Base-by-base conservation (phyloP, 179 eudicot species). In the Heliamphora pulchella region DNA sequence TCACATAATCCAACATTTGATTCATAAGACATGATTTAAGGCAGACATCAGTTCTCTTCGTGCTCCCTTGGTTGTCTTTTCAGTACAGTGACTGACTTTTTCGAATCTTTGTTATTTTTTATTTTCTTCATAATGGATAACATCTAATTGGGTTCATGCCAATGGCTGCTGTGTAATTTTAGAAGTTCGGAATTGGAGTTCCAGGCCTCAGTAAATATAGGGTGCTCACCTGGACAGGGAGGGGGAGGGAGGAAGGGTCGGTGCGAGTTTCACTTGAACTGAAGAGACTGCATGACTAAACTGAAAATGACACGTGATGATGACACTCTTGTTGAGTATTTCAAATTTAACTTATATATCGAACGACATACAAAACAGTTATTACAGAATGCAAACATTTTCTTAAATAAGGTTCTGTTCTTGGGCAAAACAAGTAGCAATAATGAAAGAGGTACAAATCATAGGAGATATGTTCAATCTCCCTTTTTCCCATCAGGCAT, bases 391-490 rank as follows among this genome's bases (percentile, higher is more conserved):
- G 14, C 7, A 43, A 39, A 11, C 71, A 67, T 43, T 14, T 67
- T 7, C 71, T 67, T 43, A 41, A 13, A 10, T 3, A 3, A 48
- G 18, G 17, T 50, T 47, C 20, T 71, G 9, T 20, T 47, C 13
- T 71, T 3, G n/a, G 48, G 75, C 39, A 48, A 71, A 71, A 71
- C 9, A 9, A n/a, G 9, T 11, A n/a, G 9, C 0, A 0, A 9
- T 47, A 71, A n/a, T 71, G 41, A 18, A 71, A 71, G 41, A n/a
- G 18, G 41, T 71, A 9, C 14, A 50, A 71, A 71, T 71, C 74
- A 47, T 5, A 8, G 6, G 48, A 41, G 71, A 67, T 46, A 1
- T 8, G 10, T 20, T 71, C 58, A 71, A 18, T 13, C 41, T 71
- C 75, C 41, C 43, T 9, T 48, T 71, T 20, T 8, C 15, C 57